phyloP scores from a whole-genome alignment of 257 asterid species.

The Capsicum rhomboideum region DNA sequence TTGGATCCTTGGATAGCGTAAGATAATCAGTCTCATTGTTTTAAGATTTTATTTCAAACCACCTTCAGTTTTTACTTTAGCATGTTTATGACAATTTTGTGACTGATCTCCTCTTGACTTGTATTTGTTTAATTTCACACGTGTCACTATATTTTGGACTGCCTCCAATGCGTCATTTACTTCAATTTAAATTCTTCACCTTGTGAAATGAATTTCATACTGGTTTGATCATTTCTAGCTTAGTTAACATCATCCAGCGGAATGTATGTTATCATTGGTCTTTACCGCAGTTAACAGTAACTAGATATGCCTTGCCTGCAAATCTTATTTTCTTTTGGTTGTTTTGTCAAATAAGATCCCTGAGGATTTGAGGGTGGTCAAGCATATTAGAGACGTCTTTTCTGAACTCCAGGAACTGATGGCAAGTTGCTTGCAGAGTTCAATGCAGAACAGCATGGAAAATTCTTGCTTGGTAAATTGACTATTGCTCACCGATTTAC shows the following conservation, averaged over 20 bases:
- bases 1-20: slow-evolving; percentile 73
- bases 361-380: slow-evolving; percentile 64
- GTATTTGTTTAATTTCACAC: background rate
- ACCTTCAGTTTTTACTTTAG: background rate
- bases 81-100: background rate
- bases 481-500: slow-evolving; percentile 9
- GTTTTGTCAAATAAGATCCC: slow-evolving; percentile 42
- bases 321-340: slow-evolving; percentile 6
- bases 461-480: slow-evolving; percentile 50
- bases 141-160: background rate
- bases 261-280: background rate
- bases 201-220: background rate
- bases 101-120: background rate
- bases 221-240: background rate
- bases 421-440: slow-evolving; percentile 27
- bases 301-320: background rate
- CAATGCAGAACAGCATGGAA: slow-evolving; percentile 30
- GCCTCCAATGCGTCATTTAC: background rate
- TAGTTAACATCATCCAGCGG: background rate
- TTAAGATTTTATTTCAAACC: background rate
- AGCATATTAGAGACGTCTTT: slow-evolving; percentile 52
- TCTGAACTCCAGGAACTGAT: slow-evolving; percentile 39
- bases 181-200: background rate
- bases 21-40: slow-evolving; percentile 5
- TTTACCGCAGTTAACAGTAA: background rate